Conservation (phyloP, 2,329 filamentous ascomycete species). For the Trichoderma sp. region DNA sequence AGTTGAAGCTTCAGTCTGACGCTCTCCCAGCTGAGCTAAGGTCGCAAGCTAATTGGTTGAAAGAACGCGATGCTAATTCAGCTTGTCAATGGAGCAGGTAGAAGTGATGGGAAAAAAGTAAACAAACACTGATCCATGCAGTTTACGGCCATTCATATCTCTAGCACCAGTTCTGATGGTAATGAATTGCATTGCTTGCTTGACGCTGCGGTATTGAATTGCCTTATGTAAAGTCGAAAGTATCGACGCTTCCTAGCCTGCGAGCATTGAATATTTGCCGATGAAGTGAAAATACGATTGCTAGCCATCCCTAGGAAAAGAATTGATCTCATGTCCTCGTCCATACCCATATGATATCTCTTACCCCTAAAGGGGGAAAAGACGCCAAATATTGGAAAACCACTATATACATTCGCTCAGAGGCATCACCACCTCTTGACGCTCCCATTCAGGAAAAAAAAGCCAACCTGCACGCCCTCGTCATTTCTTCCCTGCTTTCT, state of each 20-base stretch:
- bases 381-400: not conserved
- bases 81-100: not conserved
- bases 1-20: slow-evolving; percentile 33
- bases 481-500: not conserved
- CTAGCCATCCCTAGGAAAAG: not conserved
- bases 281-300: not conserved
- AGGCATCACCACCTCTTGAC: not conserved
- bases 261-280: not conserved
- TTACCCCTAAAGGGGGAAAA: not conserved
- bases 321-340: not conserved
- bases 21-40: slow-evolving; percentile 35
- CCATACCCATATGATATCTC: not conserved
- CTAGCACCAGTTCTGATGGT: no score
- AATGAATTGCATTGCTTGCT: no score
- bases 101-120: not conserved
- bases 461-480: not conserved
- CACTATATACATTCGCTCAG: not conserved
- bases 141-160: not conserved
- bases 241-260: not conserved
- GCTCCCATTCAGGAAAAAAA: not conserved
- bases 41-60: slow-evolving; percentile 27
- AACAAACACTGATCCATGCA: not conserved
- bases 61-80: not conserved
- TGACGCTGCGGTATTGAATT: not conserved
- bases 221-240: not conserved